Percentiles rank a stretch among this genome's conserved stretches.
phyloP scores from a whole-genome alignment of 805 yeast genomes.

The Saturnispora quitensis region DNA sequence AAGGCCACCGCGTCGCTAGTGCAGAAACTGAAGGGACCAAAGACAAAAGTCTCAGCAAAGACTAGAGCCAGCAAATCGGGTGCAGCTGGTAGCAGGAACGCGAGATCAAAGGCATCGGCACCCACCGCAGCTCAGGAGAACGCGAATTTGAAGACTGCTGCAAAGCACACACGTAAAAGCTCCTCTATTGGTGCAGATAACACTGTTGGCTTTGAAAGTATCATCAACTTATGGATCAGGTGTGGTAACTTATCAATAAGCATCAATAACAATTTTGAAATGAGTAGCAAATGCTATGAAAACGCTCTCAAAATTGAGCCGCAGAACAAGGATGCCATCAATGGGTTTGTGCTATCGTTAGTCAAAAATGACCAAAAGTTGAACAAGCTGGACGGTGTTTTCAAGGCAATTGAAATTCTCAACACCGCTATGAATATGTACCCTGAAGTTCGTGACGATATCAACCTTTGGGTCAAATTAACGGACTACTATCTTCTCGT shows the following conservation, averaged over 20 bases:
- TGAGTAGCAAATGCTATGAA: constrained; percentile 38
- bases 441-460: constrained; percentile 32
- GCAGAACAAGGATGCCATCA: constrained; percentile 31
- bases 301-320: constrained; percentile 35
- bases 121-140: background rate
- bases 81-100: background rate
- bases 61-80: background rate
- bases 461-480: constrained; percentile 38
- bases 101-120: background rate
- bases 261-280: constrained; percentile 28
- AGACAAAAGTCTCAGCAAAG: background rate
- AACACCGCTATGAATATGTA: constrained; percentile 30
- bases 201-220: background rate
- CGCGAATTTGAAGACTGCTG: background rate
- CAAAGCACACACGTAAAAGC: background rate
- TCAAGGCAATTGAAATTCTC: constrained; percentile 32
- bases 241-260: constrained; percentile 39
- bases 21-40: background rate
- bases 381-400: constrained; percentile 3
- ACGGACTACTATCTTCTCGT: constrained; percentile 41
- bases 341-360: constrained; percentile 34
- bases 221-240: constrained; percentile 34
- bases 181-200: background rate
- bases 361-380: constrained; percentile 1
- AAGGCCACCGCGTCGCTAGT: background rate